These are phyloP conservation scores for Parmelia sp. DNA, from an alignment of 495 filamentous ascomycete species.

Conservation along the genomic window DNA sequence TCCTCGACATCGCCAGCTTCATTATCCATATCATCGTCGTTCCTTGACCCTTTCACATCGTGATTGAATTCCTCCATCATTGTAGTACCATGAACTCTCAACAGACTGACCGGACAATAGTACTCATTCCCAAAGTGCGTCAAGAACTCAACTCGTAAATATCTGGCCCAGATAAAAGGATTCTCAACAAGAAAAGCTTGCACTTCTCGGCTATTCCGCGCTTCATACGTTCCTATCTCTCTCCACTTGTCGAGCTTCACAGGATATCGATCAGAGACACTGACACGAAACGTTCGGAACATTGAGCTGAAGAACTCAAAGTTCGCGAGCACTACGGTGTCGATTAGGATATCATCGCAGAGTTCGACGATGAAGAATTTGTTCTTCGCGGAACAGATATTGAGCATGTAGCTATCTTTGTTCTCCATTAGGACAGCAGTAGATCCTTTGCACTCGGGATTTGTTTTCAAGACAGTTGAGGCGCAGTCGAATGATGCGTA, in stretches of 20 bases:
- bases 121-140: conserved; percentile 94
- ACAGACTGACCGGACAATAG: conserved; percentile 85
- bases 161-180: conserved; percentile 91
- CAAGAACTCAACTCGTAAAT: conserved; percentile 83
- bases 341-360: conserved; percentile 88
- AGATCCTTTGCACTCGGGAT: conserved; percentile 71
- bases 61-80: conserved; percentile 91
- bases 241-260: conserved; percentile 90
- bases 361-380: conserved; percentile 91
- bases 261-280: conserved; percentile 88
- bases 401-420: conserved; percentile 97
- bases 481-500: conserved; percentile 97
- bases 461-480: conserved; percentile 87
- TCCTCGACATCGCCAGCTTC: conserved; percentile 39
- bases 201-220: conserved; percentile 83
- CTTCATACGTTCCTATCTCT: conserved; percentile 80
- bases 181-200: conserved; percentile 91
- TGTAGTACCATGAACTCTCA: conserved; percentile 89
- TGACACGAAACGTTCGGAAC: conserved; percentile 81
- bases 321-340: conserved; percentile 92
- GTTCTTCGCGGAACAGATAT: conserved; percentile 77
- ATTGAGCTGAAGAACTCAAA: conserved; percentile 99
- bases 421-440: conserved; percentile 89
- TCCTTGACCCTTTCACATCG: conserved; percentile 58
- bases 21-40: conserved; percentile 50